phyloP scores from a whole-genome alignment of 108 stramenopile species.

The Licmophora abbreviata region DNA sequence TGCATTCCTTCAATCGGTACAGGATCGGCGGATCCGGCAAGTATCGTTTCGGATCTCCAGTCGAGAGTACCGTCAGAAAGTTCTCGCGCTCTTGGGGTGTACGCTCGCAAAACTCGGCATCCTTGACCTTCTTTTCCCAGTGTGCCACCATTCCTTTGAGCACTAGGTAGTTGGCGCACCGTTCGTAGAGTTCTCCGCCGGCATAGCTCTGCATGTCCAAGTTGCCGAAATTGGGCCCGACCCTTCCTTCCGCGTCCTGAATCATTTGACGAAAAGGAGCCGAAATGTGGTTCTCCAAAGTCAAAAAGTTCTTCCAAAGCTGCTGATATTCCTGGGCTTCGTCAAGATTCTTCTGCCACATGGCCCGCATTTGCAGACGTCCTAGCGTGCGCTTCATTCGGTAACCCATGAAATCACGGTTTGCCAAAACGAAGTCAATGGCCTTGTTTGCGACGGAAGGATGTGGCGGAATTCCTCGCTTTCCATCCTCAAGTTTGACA shows the following conservation, averaged over 20 bases:
- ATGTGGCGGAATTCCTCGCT: constrained; percentile 49
- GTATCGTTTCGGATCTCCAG: constrained; percentile 75
- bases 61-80: constrained; percentile 26
- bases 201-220: constrained; percentile 53
- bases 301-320: constrained; percentile 56
- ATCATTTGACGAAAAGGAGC: constrained; percentile 83
- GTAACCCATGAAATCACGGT: constrained; percentile 58
- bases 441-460: constrained; percentile 55
- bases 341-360: constrained; percentile 36
- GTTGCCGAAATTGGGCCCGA: constrained; percentile 83
- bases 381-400: constrained; percentile 55
- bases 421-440: constrained; percentile 74
- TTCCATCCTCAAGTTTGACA: constrained; percentile 25
- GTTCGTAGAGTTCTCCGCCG: constrained; percentile 60
- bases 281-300: constrained; percentile 75
- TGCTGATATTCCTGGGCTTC: constrained; percentile 38
- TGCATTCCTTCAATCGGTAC: constrained; percentile 58
- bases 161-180: constrained; percentile 70
- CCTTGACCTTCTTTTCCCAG: constrained; percentile 82
- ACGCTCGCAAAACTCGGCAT: constrained; percentile 56
- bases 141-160: constrained; percentile 81
- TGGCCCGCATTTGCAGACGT: constrained; percentile 45
- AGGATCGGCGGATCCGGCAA: constrained; percentile 70
- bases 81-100: constrained; percentile 39
- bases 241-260: constrained; percentile 57